Conservation (phyloP, 2,329 filamentous ascomycete species). For the Fusarium fujikuroi region DNA sequence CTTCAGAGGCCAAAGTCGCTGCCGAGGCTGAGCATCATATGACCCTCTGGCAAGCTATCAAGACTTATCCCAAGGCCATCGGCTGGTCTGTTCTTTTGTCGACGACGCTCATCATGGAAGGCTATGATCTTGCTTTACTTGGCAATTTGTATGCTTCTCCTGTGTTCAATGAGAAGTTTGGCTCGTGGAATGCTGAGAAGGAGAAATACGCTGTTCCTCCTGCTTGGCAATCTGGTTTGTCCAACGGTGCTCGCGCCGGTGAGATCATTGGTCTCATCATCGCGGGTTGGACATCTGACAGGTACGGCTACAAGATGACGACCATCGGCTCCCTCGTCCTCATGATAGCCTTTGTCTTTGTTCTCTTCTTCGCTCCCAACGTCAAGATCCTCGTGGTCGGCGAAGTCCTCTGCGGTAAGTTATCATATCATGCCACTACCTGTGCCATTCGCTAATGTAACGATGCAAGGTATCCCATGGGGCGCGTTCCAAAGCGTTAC, state of each 20-base stretch:
- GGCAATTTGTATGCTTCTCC: conserved; percentile 61
- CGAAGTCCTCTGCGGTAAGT: conserved; percentile 56
- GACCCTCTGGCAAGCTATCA: conserved; percentile 53
- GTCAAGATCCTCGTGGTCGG: conserved; percentile 59
- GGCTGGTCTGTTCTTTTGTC: conserved; percentile 60
- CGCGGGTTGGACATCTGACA: conserved; percentile 63
- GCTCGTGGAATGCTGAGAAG: conserved; percentile 47
- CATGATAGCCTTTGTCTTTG: conserved; percentile 63
- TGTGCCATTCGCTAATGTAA: conserved; percentile 15
- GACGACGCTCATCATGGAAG: conserved; percentile 61
- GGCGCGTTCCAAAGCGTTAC: conserved; percentile 63
- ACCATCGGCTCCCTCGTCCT: conserved; percentile 58
- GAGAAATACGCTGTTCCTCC: conserved; percentile 61
- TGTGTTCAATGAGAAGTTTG: conserved; percentile 59
- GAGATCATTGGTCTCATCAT: conserved; percentile 66
- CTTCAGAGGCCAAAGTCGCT: conserved; percentile 54
- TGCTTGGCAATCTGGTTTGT: conserved; percentile 67
- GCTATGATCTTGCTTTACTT: conserved; percentile 62
- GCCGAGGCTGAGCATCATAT: conserved; percentile 55
- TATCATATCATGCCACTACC: background rate
- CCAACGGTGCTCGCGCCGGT: conserved; percentile 63
- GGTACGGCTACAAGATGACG: conserved; percentile 61
- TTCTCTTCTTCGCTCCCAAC: conserved; percentile 63
- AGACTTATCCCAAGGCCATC: conserved; percentile 59
- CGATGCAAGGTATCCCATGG: conserved; percentile 59